phyloP scores from a whole-genome alignment of 2,329 filamentous ascomycete genomes.

The Dothistroma septosporum region DNA sequence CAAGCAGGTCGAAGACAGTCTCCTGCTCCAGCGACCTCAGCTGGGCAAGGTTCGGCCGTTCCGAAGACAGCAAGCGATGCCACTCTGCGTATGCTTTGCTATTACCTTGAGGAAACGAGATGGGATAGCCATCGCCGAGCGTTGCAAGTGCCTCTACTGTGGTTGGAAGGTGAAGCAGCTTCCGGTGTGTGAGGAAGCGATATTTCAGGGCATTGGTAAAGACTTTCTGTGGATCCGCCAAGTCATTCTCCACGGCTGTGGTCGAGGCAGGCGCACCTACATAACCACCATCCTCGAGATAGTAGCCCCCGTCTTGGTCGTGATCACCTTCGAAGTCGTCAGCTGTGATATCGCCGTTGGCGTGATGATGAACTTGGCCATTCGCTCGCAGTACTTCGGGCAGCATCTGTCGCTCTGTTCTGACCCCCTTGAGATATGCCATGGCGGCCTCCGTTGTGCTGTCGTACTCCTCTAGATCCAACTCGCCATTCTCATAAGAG shows the following conservation, averaged over 20 bases:
- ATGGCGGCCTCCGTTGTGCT: constrained; percentile 31
- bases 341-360: constrained; percentile 23
- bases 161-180: constrained; percentile 54
- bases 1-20: constrained; percentile 62
- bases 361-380: constrained; percentile 5
- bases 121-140: constrained; percentile 52
- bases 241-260: constrained; percentile 27
- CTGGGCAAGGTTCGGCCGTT: constrained; percentile 48
- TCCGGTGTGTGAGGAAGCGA: constrained; percentile 63
- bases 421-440: constrained; percentile 33
- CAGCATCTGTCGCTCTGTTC: constrained; percentile 27
- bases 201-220: constrained; percentile 65
- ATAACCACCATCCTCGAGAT: constrained; percentile 76
- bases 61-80: constrained; percentile 38
- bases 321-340: constrained; percentile 24
- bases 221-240: constrained; percentile 51
- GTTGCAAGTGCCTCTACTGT: constrained; percentile 51
- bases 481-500: constrained; percentile 24
- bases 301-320: constrained; percentile 48
- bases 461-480: constrained; percentile 21
- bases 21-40: constrained; percentile 57
- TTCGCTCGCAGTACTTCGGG: constrained; percentile 26
- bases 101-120: constrained; percentile 52
- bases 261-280: constrained; percentile 54
- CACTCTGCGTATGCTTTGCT: constrained; percentile 55